A percentile compares a stretch with the other conserved stretches of the same genome.
Conservation (phyloP, 805 yeast genomes). For the Metschnikowia koreensis region DNA sequence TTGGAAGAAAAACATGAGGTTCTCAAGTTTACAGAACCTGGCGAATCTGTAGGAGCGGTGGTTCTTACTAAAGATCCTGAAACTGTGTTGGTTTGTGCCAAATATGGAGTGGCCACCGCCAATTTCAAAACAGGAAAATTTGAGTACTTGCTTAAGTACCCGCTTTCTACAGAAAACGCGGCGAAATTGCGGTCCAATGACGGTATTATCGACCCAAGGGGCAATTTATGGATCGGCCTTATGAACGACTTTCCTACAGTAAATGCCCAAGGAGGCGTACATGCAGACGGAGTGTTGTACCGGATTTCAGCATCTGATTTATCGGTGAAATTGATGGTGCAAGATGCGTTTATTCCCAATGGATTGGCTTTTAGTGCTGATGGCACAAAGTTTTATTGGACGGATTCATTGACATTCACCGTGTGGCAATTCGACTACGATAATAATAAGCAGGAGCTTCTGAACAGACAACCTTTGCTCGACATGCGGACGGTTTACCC, state of each 20-base stretch:
- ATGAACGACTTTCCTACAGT: constrained; percentile 56
- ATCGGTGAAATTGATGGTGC: constrained; percentile 30
- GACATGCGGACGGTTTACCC: constrained; percentile 20
- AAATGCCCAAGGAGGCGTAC: constrained; percentile 24
- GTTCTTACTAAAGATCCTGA: constrained; percentile 57
- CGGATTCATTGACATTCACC: constrained; percentile 36
- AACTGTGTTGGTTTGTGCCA: constrained; percentile 57
- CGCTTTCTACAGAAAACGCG: constrained; percentile 24
- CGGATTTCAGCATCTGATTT: constrained; percentile 33
- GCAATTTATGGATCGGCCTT: constrained; percentile 77
- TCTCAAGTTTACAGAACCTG: constrained; percentile 35
- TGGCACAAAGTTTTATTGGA: constrained; percentile 36
- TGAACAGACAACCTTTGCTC: constrained; percentile 27
- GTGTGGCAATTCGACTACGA: constrained; percentile 42
- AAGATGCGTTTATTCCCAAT: constrained; percentile 56
- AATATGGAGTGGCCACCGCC: constrained; percentile 60
- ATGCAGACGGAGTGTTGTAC: constrained; percentile 52
- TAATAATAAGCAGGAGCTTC: constrained; percentile 24
- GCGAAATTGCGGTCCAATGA: constrained; percentile 60
- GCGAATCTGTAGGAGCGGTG: constrained; percentile 64
- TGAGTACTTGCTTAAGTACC: constrained; percentile 42
- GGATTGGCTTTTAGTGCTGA: constrained; percentile 47
- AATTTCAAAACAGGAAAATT: constrained; percentile 38
- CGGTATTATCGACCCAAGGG: constrained; percentile 75
- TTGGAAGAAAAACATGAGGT: constrained; percentile 32